Conservation (phyloP, 257 asterid genomes). For the Cruciata laevipes region DNA sequence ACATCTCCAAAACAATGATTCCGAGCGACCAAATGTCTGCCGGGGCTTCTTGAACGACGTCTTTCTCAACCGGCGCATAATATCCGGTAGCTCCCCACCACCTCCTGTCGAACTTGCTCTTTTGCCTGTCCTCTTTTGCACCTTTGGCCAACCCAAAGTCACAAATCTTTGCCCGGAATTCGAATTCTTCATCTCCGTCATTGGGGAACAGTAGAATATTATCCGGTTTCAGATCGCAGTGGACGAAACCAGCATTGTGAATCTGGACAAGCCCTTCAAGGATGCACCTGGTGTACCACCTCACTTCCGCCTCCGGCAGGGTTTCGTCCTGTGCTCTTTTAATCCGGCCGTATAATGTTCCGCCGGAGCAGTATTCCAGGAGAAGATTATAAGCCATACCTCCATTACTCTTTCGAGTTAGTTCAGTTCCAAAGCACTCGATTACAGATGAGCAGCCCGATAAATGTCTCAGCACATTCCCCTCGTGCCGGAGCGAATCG, state of each 20-base stretch:
- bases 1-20: constrained; percentile 18
- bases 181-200: no score
- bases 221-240: constrained; percentile 17
- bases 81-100: constrained; percentile 9
- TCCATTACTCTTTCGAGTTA: not conserved
- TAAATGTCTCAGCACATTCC: constrained; percentile 1
- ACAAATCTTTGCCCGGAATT: constrained; percentile 11
- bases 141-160: constrained; percentile 14
- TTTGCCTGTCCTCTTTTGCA: not conserved
- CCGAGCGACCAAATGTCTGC: constrained; percentile 21
- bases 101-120: not conserved
- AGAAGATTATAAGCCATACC: constrained; percentile 15
- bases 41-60: not conserved
- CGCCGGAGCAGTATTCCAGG: constrained; percentile 15
- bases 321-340: not conserved
- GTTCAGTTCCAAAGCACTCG: constrained; percentile 13
- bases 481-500: constrained; percentile 9
- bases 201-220: constrained; percentile 12
- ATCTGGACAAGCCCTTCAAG: constrained; percentile 9
- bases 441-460: constrained; percentile 10
- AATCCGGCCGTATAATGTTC: constrained; percentile 8
- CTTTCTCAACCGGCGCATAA: not conserved
- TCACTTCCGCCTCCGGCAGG: constrained; percentile 10
- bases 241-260: constrained; percentile 11
- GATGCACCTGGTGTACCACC: constrained; percentile 14